Base-by-base conservation (phyloP, 176 grass and related monocot genomes). In the Avena sativa region DNA sequence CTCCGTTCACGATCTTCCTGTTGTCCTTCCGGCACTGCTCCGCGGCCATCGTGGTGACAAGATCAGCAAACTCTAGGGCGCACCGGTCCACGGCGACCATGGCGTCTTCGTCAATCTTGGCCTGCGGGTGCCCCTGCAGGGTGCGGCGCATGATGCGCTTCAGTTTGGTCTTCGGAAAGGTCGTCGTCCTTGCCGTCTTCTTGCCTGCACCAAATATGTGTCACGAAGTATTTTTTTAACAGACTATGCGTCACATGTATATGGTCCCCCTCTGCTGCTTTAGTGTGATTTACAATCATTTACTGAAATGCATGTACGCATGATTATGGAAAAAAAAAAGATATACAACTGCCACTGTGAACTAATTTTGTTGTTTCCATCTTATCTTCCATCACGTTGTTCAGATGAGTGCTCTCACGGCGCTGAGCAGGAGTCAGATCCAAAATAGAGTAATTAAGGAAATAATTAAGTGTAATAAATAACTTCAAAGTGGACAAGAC, bases 21-120 rank as follows among this genome's bases (percentile, higher is more conserved):
- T 12, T 26, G 11, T 88, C 60, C 12, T 49, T 57, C 44, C 12
- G 13, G 82, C 68, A 74, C 47, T 25, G 48, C 25, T 23, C 26
- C 0, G 8, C 23, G 17, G 82, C 77, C 59, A 26, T 66, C 0
- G 19, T 1, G 2, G 12, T 78, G 76, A 91, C 2, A 19, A 85
- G 8, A 5, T 12, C 6, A 9, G 57, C 19, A 38, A 87, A 86
- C 36, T 82, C 58, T 2, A 40, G 12, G 1, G 70, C 9, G 50
- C 86, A 91, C 16, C 34, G 5, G 71, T 25, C 4, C 16, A 88
- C 28, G 49, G 50, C 56, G 28, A 62, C 38, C 38, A 59, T 88
- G 8, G 81, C 46, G 48, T 85, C 86, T 14, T 6, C 8, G 5
- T 50, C 9, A 16, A 88, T 75, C 52, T 17, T 76, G 32, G 75